These are phyloP conservation scores for Apophysomyces trapeziformis DNA, from an alignment of 371 early-diverging fungal species.

Conservation along the genomic window DNA sequence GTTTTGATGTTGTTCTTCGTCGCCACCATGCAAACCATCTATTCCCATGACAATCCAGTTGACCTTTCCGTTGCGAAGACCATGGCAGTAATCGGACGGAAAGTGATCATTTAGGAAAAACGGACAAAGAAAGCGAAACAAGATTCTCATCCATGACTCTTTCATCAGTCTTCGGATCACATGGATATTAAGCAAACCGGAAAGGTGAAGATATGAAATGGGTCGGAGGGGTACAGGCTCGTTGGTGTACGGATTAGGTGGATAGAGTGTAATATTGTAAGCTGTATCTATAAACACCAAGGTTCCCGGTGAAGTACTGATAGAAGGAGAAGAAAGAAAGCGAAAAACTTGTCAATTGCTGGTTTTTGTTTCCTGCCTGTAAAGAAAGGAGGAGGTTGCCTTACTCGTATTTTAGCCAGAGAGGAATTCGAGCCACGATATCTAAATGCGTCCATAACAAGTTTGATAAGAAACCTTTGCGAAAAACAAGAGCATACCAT, in stretches of 20 bases:
- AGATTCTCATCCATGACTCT: conserved; percentile 55
- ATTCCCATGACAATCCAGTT: conserved; percentile 35
- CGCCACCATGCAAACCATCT: conserved; percentile 33
- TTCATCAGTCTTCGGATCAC: conserved; percentile 53
- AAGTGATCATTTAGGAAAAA: conserved; percentile 68
- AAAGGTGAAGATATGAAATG: conserved; percentile 63
- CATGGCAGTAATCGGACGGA: conserved; percentile 59
- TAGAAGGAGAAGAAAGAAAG: not conserved
- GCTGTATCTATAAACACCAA: conserved; percentile 63
- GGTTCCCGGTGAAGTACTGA: conserved; percentile 61
- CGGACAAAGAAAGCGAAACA: conserved; percentile 57
- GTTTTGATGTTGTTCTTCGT: conserved; percentile 6
- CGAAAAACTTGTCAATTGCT: not conserved
- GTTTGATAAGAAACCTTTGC: not conserved
- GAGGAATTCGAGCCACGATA: conserved; percentile 49
- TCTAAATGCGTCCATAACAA: conserved; percentile 22
- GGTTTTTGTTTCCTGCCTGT: too few species aligned
- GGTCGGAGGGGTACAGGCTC: conserved; percentile 60
- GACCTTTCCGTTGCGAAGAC: conserved; percentile 44
- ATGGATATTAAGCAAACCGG: conserved; percentile 56
- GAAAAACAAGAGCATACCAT: conserved; percentile 29
- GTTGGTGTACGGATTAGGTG: conserved; percentile 60
- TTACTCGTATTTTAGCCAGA: conserved; percentile 23
- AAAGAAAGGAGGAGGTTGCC: not conserved
- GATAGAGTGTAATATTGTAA: conserved; percentile 57